These are phyloP conservation scores for Salix arbutifolia DNA, from an alignment of 345 rosid species.

Conservation along the genomic window DNA sequence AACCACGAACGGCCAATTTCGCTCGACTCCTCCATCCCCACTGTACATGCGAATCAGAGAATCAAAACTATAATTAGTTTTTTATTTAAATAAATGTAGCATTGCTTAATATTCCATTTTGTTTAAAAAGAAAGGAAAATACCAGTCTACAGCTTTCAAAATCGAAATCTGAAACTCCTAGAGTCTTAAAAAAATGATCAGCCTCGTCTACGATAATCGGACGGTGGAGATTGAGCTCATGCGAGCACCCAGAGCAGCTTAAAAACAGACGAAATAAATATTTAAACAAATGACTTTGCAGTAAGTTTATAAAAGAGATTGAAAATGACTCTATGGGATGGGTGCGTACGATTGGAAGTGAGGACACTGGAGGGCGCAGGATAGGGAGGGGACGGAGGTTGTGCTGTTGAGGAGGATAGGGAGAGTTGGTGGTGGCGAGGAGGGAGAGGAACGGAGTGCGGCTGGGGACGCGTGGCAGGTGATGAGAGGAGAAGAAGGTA, in stretches of 20 bases:
- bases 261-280: neutral
- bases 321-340: neutral
- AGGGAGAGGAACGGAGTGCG: conserved; percentile 14
- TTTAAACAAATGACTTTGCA: neutral
- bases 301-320: neutral
- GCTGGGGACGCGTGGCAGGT: conserved; percentile 45
- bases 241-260: conserved; percentile 95
- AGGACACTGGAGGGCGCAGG: conserved; percentile 73
- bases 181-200: conserved; percentile 50
- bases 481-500: conserved; percentile 40
- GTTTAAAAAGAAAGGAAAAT: neutral
- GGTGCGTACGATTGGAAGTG: conserved; percentile 69
- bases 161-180: conserved; percentile 74
- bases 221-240: conserved; percentile 77
- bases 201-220: conserved; percentile 73
- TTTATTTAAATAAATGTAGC: neutral
- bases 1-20: conserved; percentile 84
- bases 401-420: conserved; percentile 14
- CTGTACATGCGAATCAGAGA: conserved; percentile 30
- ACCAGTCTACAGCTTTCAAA: conserved; percentile 85
- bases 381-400: conserved; percentile 28
- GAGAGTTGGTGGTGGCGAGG: conserved; percentile 14
- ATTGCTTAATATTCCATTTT: neutral
- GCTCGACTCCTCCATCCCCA: conserved; percentile 97
- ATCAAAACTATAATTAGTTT: conserved; percentile 15